Evolutionary conservation across 2,329 filamentous ascomycete genomes (phyloP).

Genomic region (Anthostomella pinea): DNA sequence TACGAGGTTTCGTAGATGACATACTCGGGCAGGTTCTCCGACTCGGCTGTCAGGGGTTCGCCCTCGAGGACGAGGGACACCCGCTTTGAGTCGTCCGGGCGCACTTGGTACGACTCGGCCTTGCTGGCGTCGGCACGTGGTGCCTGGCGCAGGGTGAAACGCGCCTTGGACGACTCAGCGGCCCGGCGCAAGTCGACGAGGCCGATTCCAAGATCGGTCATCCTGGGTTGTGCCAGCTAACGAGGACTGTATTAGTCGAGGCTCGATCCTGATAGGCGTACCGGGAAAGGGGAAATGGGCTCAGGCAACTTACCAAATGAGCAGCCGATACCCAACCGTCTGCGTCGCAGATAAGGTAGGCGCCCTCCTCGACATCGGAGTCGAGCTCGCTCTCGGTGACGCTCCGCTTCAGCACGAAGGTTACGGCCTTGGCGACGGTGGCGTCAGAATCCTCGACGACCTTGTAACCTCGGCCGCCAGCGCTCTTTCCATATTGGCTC

Average conservation of each 20-base stretch:
- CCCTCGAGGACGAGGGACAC: constrained; percentile 29
- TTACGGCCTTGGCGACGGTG: constrained; percentile 39
- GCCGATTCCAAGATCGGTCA: constrained; percentile 34
- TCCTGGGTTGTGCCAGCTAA: constrained; percentile 36
- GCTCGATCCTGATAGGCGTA: neutral
- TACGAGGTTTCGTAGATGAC: constrained; percentile 45
- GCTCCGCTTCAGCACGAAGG: constrained; percentile 40
- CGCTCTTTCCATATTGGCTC: constrained; percentile 34
- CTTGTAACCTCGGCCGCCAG: constrained; percentile 37
- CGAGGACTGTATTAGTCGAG: constrained; percentile 7
- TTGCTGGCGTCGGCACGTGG: constrained; percentile 22
- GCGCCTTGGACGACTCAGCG: constrained; percentile 36
- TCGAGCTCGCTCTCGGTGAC: constrained; percentile 36
- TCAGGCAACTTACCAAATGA: constrained; percentile 35
- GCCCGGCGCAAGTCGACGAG: constrained; percentile 36
- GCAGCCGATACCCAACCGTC: constrained; percentile 41
- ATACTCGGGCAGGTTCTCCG: constrained; percentile 37
- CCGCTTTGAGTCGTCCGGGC: constrained; percentile 31
- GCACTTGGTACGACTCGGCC: constrained; percentile 35
- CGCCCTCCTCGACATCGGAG: constrained; percentile 26
- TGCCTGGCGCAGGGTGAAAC: constrained; percentile 33
- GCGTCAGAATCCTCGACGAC: constrained; percentile 40
- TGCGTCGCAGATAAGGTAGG: constrained; percentile 34
- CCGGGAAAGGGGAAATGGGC: neutral
- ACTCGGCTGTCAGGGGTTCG: constrained; percentile 31